Evolutionary conservation across 495 filamentous ascomycete species (phyloP).

Genomic region (Endocarpon pusillum): DNA sequence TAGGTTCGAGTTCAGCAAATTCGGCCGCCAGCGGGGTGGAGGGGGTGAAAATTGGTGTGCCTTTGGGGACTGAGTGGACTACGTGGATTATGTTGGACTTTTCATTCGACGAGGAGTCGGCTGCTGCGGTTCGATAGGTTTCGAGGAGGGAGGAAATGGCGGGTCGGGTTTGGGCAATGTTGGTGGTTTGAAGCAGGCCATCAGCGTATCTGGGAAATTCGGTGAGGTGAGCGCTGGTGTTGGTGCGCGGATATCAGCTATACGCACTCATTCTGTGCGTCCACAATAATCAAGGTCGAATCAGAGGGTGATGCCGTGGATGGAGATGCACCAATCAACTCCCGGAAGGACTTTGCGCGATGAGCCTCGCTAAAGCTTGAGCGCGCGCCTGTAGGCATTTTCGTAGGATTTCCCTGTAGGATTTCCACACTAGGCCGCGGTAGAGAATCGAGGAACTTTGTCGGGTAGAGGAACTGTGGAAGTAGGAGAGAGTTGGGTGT

Average conservation of each 20-base stretch:
- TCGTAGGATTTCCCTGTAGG: too few species aligned
- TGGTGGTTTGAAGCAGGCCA: conserved; percentile 31
- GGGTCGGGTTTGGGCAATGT: conserved; percentile 26
- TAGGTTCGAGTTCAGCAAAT: conserved; percentile 32
- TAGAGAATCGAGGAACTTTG: too few species aligned
- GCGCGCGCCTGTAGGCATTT: too few species aligned
- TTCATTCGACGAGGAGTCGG: too few species aligned
- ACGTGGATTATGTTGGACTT: conserved; percentile 46
- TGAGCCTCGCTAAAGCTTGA: too few species aligned
- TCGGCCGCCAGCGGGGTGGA: conserved; percentile 32
- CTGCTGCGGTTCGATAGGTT: conserved; percentile 29
- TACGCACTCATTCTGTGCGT: conserved; percentile 49
- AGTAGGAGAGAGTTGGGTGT: too few species aligned
- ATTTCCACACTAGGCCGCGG: too few species aligned
- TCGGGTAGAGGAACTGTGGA: too few species aligned
- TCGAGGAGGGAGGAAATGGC: conserved; percentile 31
- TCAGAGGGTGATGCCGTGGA: conserved; percentile 33
- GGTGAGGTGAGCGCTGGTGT: too few species aligned
- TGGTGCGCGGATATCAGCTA: too few species aligned
- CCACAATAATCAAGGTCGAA: conserved; percentile 42
- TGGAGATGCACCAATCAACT: conserved; percentile 26
- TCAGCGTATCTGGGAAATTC: too few species aligned
- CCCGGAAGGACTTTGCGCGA: conserved; percentile 39
- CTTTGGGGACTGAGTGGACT: conserved; percentile 32
- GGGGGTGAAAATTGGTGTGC: conserved; percentile 44